Percentiles rank a stretch among this genome's conserved stretches.
These are phyloP conservation scores for Spergularia bocconei DNA, from an alignment of 148 eudicot genomes.

Conservation along the genomic window DNA sequence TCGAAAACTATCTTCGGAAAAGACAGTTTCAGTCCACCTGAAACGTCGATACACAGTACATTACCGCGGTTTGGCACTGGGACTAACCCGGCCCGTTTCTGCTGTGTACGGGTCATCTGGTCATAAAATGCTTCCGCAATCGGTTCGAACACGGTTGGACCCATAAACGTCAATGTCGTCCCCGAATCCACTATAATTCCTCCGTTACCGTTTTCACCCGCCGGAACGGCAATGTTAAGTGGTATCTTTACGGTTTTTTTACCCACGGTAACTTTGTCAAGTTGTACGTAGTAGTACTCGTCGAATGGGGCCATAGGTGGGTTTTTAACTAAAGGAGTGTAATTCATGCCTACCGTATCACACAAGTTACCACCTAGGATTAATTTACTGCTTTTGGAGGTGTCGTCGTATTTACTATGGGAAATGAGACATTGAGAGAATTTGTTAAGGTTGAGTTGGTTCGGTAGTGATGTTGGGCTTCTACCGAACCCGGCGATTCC, in stretches of 20 bases:
- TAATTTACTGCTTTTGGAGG: constrained; percentile 30
- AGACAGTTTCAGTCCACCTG: constrained; percentile 6
- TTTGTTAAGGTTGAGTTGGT: constrained; percentile 51
- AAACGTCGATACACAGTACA: constrained; percentile 44
- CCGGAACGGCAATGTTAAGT: constrained; percentile 33
- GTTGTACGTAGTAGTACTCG: constrained; percentile 55
- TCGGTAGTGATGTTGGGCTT: constrained; percentile 51
- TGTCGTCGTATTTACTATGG: constrained; percentile 46
- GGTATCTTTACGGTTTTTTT: constrained; percentile 47
- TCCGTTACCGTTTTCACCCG: constrained; percentile 46
- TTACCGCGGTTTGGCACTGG: constrained; percentile 38
- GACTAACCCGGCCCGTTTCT: constrained; percentile 33
- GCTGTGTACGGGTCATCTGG: constrained; percentile 29
- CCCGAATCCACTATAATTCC: constrained; percentile 76
- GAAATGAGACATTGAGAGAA: constrained; percentile 72
- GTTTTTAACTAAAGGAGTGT: constrained; percentile 54
- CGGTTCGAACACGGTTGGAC: constrained; percentile 29
- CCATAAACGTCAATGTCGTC: constrained; percentile 60
- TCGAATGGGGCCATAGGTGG: constrained; percentile 28
- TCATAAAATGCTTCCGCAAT: constrained; percentile 45
- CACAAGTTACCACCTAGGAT: constrained; percentile 19
- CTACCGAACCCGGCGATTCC: constrained; percentile 85
- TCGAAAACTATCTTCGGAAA: constrained; percentile 47
- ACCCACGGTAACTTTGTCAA: constrained; percentile 59
- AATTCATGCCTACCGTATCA: constrained; percentile 21